phyloP scores from a whole-genome alignment of 345 rosid genomes.

The Geranium brycei region DNA sequence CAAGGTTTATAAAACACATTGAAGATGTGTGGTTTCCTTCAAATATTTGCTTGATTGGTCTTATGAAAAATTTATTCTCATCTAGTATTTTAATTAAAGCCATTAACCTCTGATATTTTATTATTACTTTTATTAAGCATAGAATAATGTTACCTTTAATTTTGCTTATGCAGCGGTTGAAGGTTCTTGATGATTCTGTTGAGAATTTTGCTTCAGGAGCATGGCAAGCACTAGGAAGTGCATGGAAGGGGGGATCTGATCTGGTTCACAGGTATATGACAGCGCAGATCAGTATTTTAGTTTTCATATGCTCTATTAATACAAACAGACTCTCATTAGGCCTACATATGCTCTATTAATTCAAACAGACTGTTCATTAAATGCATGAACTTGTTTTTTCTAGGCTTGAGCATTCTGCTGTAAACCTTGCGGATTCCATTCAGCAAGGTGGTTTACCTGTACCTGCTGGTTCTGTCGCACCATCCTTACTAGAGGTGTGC shows the following conservation, averaged over 20 bases:
- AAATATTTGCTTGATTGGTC: not conserved
- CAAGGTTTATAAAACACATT: not conserved
- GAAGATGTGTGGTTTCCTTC: not conserved
- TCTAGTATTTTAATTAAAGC: not conserved
- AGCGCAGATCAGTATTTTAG: not conserved
- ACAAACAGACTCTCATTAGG: no score
- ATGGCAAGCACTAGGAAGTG: slow-evolving; percentile 85
- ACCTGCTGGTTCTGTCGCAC: slow-evolving; percentile 60
- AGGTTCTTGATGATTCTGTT: slow-evolving; percentile 77
- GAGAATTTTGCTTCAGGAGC: slow-evolving; percentile 94
- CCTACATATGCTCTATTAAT: no score
- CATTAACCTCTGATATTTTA: not conserved
- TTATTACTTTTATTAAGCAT: not conserved
- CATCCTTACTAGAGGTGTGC: slow-evolving; percentile 77
- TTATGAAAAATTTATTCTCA: not conserved
- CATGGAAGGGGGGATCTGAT: slow-evolving; percentile 59
- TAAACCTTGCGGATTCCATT: slow-evolving; percentile 45
- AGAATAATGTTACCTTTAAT: not conserved
- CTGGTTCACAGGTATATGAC: slow-evolving; percentile 72
- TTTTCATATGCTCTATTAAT: no score
- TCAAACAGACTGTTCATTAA: not conserved
- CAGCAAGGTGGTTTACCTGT: slow-evolving; percentile 51
- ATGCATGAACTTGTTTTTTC: slow-evolving; percentile 9
- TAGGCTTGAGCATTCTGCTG: slow-evolving; percentile 77
- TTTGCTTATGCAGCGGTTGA: slow-evolving; percentile 46